Evolutionary conservation across 2,329 filamentous ascomycete species (phyloP).

Genomic region (Pyricularia pennisetigena): DNA sequence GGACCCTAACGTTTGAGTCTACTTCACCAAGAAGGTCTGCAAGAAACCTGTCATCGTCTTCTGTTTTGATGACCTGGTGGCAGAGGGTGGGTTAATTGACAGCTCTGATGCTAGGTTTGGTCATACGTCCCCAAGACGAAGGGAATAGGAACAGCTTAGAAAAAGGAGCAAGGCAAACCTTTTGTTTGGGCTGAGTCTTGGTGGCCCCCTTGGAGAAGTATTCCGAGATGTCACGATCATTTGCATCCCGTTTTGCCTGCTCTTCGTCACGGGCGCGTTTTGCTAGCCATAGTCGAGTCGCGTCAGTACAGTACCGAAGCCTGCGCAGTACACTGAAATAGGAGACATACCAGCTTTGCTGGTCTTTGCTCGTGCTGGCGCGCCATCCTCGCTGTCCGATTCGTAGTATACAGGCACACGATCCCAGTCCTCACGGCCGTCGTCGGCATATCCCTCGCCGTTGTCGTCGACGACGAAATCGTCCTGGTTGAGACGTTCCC

Average conservation of each 20-base stretch:
- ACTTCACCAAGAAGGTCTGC: conserved; percentile 78
- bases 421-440: conserved; percentile 92
- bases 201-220: conserved; percentile 77
- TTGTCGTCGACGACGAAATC: conserved; percentile 99
- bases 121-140: no score
- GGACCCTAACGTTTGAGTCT: conserved; percentile 57
- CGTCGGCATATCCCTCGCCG: conserved; percentile 92
- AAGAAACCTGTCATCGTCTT: conserved; percentile 85
- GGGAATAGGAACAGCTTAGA: not conserved
- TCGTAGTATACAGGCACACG: conserved; percentile 55
- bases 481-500: conserved; percentile 79
- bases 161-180: conserved; percentile 41
- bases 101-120: not conserved
- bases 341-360: conserved; percentile 37
- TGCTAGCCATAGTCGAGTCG: conserved; percentile 52
- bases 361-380: conserved; percentile 32
- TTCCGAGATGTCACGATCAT: conserved; percentile 85
- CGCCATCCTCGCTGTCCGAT: conserved; percentile 67
- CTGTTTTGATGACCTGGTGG: conserved; percentile 60
- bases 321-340: no score
- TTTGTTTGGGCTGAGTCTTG: conserved; percentile 63
- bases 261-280: conserved; percentile 72
- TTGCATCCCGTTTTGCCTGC: conserved; percentile 72
- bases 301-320: not conserved
- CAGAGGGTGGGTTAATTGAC: not conserved